Evolutionary conservation across 208 protist genomes (phyloP).

Genomic region (Wallacemonas sp.): DNA sequence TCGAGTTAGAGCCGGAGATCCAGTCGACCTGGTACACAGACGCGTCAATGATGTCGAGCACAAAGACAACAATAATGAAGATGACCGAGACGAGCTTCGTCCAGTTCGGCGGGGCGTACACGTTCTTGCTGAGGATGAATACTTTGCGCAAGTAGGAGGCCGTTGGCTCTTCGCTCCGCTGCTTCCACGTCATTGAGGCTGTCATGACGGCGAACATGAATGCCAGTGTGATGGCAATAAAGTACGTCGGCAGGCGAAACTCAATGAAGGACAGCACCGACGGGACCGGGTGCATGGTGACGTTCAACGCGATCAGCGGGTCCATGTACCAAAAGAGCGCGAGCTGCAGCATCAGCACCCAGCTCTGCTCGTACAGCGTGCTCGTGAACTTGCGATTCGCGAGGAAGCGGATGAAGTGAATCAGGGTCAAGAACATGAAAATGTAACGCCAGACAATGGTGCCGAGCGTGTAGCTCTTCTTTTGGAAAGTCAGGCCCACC

Average conservation of each 20-base stretch:
- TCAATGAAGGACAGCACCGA: conserved; percentile 76
- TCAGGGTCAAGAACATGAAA: conserved; percentile 57
- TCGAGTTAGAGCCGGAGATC: conserved; percentile 20
- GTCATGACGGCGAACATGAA: conserved; percentile 90
- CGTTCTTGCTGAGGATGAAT: conserved; percentile 43
- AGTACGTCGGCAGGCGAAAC: conserved; percentile 76
- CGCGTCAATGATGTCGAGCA: conserved; percentile 53
- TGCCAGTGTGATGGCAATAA: conserved; percentile 57
- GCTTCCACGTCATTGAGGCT: conserved; percentile 68
- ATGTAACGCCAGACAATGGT: conserved; percentile 69
- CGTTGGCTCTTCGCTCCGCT: conserved; percentile 9
- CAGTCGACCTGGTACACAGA: conserved; percentile 23
- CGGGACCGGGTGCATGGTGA: conserved; percentile 34
- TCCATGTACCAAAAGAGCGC: conserved; percentile 79
- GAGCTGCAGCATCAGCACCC: conserved; percentile 69
- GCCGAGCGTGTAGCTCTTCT: conserved; percentile 52
- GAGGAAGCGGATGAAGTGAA: conserved; percentile 73
- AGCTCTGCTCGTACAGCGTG: conserved; percentile 75
- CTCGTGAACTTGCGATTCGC: conserved; percentile 64
- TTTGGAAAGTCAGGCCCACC: conserved; percentile 66
- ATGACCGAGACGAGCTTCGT: conserved; percentile 58
- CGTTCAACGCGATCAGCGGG: conserved; percentile 57
- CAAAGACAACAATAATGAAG: conserved; percentile 52
- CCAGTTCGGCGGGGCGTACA: conserved; percentile 81
- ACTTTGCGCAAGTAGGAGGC: neutral